A percentile compares a stretch with the other conserved stretches of the same genome.
Evolutionary conservation across 441 rosid genomes (phyloP).

Genomic region (Aquilaria agallochum): DNA sequence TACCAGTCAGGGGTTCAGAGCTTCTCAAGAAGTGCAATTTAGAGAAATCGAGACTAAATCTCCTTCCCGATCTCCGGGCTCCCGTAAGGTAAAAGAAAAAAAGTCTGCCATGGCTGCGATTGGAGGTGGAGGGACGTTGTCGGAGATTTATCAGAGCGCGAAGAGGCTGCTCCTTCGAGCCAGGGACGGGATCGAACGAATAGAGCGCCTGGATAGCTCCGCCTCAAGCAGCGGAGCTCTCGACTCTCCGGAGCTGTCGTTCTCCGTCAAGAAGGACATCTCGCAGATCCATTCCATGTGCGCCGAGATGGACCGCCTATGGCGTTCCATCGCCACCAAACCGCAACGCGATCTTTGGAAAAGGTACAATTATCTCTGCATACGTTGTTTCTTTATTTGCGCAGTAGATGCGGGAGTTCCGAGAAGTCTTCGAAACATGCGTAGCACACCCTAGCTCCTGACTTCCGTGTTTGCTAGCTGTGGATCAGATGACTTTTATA

Average conservation of each 20-base stretch:
- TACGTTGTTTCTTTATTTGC: too few relatives aligned
- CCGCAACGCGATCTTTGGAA: conserved; percentile 98
- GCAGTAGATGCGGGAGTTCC: too few relatives aligned
- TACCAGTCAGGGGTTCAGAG: too few relatives aligned
- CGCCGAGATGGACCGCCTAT: conserved; percentile 75
- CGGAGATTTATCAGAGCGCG: conserved; percentile 62
- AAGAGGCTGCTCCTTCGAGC: conserved; percentile 59
- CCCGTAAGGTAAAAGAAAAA: background rate
- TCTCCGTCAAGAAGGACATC: conserved; percentile 69
- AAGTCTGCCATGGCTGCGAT: conserved; percentile 18
- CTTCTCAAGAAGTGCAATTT: background rate
- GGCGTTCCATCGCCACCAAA: conserved; percentile 77
- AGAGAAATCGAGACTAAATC: background rate
- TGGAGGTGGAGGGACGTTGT: conserved; percentile 56
- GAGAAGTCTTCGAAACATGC: too few relatives aligned
- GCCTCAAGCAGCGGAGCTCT: conserved; percentile 44
- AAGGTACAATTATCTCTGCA: conserved; percentile 33
- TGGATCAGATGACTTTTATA: too few relatives aligned
- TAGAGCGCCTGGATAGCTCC: conserved; percentile 74
- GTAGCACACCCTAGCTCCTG: too few relatives aligned
- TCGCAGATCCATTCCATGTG: conserved; percentile 72
- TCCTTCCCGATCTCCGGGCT: background rate
- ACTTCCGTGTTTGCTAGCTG: too few relatives aligned
- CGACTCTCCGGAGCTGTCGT: conserved; percentile 77
- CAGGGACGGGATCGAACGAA: conserved; percentile 75